phyloP scores from a whole-genome alignment of 2,329 filamentous ascomycete genomes.

The Aspergillus luchuensis region DNA sequence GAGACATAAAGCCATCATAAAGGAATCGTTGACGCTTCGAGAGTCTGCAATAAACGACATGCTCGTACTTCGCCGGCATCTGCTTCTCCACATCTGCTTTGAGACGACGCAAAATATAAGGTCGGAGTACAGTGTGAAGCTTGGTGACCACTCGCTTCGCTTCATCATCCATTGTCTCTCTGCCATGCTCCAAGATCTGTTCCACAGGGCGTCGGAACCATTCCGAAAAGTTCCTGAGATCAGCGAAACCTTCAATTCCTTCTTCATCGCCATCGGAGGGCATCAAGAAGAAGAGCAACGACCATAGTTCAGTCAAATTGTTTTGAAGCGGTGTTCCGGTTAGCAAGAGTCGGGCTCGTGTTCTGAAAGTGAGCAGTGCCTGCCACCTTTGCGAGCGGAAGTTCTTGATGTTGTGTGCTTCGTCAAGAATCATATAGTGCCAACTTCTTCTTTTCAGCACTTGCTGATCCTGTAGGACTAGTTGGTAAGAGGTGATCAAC shows the following conservation, averaged over 20 bases:
- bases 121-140: slow-evolving; percentile 88
- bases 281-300: slow-evolving; percentile 92
- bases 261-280: slow-evolving; percentile 74
- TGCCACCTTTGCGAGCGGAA: slow-evolving; percentile 98
- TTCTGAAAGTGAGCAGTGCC: slow-evolving; percentile 90
- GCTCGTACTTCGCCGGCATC: slow-evolving; percentile 97
- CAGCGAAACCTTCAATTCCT: slow-evolving; percentile 85
- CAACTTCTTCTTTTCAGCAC: slow-evolving; percentile 90
- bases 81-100: slow-evolving; percentile 99
- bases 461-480: slow-evolving; percentile 90
- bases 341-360: slow-evolving; percentile 78
- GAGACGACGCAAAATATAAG: slow-evolving; percentile 84
- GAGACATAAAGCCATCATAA: slow-evolving; percentile 93
- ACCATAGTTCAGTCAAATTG: slow-evolving; percentile 96
- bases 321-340: slow-evolving; percentile 97
- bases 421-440: slow-evolving; percentile 98
- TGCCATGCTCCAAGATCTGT: slow-evolving; percentile 91
- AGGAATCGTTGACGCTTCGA: slow-evolving; percentile 94
- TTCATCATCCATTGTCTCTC: slow-evolving; percentile 92
- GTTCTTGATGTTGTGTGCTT: slow-evolving; percentile 99
- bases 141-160: slow-evolving; percentile 89
- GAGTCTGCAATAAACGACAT: slow-evolving; percentile 91
- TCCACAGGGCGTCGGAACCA: slow-evolving; percentile 96
- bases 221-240: slow-evolving; percentile 92
- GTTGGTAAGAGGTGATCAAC: slow-evolving; percentile 95